These are phyloP conservation scores for Meripilus lineatus DNA, from an alignment of 1,284 basidiomycete genomes.

Conservation along the genomic window DNA sequence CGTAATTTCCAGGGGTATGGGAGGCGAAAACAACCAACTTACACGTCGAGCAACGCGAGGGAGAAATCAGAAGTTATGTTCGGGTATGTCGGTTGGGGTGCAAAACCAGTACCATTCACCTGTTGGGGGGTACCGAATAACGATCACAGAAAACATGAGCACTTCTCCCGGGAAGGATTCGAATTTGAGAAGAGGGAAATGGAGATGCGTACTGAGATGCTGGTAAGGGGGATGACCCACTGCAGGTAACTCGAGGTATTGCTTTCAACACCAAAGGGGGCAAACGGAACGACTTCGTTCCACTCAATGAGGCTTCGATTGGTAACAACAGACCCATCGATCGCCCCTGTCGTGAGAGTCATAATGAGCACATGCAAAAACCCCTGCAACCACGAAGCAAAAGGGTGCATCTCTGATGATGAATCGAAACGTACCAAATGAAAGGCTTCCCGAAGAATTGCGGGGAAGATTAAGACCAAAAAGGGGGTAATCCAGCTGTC, in stretches of 20 bases:
- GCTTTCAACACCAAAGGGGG: constrained; percentile 48
- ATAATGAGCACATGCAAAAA: background rate
- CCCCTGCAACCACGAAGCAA: background rate
- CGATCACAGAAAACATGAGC: too few species aligned
- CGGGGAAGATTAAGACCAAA: constrained; percentile 64
- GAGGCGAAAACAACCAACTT: constrained; percentile 22
- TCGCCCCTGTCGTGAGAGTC: constrained; percentile 47
- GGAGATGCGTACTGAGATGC: constrained; percentile 45
- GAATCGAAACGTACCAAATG: constrained; percentile 47
- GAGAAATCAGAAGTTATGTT: constrained; percentile 50
- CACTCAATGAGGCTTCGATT: constrained; percentile 58
- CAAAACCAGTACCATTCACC: constrained; percentile 57
- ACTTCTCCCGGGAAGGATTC: too few species aligned
- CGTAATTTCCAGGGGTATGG: background rate
- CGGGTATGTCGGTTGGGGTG: constrained; percentile 65
- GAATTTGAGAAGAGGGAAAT: too few species aligned
- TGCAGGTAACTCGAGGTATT: constrained; percentile 73
- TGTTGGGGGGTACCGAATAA: too few species aligned
- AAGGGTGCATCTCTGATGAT: background rate
- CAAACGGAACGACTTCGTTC: constrained; percentile 71
- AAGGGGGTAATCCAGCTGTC: constrained; percentile 64
- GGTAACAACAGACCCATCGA: constrained; percentile 62
- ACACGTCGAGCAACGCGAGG: constrained; percentile 76
- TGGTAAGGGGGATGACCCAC: constrained; percentile 69
- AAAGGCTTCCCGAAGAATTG: constrained; percentile 54